A percentile compares a stretch with the other conserved stretches of the same genome.
These are phyloP conservation scores for Blumeriella jaapii DNA, from an alignment of 2,329 filamentous ascomycete genomes.

Conservation along the genomic window DNA sequence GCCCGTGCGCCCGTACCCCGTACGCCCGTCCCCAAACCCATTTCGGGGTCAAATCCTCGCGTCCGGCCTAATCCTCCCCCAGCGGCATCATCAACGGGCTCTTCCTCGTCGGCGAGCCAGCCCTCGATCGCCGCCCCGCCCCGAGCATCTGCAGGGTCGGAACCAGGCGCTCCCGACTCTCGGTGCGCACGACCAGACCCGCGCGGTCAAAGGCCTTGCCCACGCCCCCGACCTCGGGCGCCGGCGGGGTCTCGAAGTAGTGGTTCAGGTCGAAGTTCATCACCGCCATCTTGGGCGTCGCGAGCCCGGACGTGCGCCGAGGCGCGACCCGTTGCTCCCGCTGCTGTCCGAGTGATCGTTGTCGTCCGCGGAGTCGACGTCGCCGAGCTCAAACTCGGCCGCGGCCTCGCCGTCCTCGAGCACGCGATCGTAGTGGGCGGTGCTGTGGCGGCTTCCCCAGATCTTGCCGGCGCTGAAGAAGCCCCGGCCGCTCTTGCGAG, in stretches of 20 bases:
- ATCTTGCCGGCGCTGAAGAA: conserved; percentile 48
- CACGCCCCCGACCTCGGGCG: conserved; percentile 17
- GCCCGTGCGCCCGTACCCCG: no score
- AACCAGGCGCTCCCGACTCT: conserved; percentile 70
- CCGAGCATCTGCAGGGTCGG: conserved; percentile 41
- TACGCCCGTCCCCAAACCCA: no score
- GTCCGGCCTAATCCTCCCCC: conserved; percentile 30
- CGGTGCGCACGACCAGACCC: conserved; percentile 69
- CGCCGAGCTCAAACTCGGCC: conserved; percentile 67
- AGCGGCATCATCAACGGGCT: conserved; percentile 43
- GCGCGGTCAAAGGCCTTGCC: conserved; percentile 46
- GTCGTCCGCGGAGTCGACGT: conserved; percentile 47
- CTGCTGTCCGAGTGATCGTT: conserved; percentile 53
- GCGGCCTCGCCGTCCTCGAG: conserved; percentile 64
- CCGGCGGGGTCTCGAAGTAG: conserved; percentile 20
- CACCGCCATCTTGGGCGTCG: conserved; percentile 50
- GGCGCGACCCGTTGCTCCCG: conserved; percentile 39
- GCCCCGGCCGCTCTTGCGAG: conserved; percentile 35
- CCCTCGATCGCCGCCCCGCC: conserved; percentile 38
- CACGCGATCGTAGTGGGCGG: conserved; percentile 65
- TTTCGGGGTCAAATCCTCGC: no score
- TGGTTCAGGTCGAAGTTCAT: conserved; percentile 35
- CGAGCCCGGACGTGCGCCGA: conserved; percentile 55
- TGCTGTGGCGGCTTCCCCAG: conserved; percentile 45
- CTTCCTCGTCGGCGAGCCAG: conserved; percentile 38